Percentiles rank a stretch among this genome's conserved stretches.
Conservation (phyloP, 2,329 filamentous ascomycete genomes). For the Cercospora sp. region DNA sequence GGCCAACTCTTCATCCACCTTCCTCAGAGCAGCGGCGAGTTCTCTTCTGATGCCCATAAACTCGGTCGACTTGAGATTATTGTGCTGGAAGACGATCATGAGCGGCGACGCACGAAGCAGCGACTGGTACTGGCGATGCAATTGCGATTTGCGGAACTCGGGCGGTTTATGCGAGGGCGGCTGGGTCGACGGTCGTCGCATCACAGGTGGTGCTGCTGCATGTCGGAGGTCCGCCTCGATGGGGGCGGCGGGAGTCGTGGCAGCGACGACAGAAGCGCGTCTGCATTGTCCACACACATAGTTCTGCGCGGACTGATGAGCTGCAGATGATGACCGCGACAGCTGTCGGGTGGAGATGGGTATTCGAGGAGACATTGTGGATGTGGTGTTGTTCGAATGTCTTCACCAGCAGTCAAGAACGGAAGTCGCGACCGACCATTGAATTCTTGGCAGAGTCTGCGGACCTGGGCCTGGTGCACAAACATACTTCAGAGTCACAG, state of each 20-base stretch:
- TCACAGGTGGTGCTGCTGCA: conserved; percentile 44
- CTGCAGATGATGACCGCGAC: conserved; percentile 11
- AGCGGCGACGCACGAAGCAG: conserved; percentile 81
- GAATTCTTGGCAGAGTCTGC: background rate
- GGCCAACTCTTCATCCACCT: conserved; percentile 60
- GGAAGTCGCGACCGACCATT: conserved; percentile 1
- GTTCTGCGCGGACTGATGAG: conserved; percentile 17
- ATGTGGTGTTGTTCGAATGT: background rate
- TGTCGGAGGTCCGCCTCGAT: conserved; percentile 50
- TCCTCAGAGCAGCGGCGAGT: conserved; percentile 60
- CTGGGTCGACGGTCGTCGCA: conserved; percentile 64
- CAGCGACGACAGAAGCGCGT: conserved; percentile 49
- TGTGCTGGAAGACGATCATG: conserved; percentile 83
- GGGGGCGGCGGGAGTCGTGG: conserved; percentile 55
- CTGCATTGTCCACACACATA: conserved; percentile 44
- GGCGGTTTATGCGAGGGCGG: conserved; percentile 84
- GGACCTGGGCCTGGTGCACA: background rate
- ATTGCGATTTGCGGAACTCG: conserved; percentile 86
- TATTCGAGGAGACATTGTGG: conserved; percentile 56
- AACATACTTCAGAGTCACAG: background rate
- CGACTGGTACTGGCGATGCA: conserved; percentile 83
- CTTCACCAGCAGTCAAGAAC: background rate
- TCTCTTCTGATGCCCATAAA: conserved; percentile 73
- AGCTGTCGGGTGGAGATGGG: conserved; percentile 44
- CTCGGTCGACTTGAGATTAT: conserved; percentile 72